Percentiles rank a stretch among this genome's conserved stretches.
Evolutionary conservation across 495 filamentous ascomycete genomes (phyloP).

Genomic region (Podospora fimiseda): DNA sequence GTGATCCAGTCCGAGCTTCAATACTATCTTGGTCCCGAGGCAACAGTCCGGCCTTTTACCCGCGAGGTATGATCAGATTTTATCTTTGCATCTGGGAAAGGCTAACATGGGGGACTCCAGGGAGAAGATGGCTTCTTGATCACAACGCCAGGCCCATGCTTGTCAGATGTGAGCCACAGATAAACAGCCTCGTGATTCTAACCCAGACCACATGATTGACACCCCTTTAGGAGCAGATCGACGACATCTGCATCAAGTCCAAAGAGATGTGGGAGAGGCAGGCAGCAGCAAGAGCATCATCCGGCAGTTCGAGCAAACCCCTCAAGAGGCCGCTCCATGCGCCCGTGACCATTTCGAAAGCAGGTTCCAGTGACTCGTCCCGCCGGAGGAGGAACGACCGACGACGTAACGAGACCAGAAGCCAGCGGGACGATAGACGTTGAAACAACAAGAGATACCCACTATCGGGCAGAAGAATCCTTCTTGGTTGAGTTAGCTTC

Average conservation of each 20-base stretch:
- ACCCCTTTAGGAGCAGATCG: constrained; percentile 47
- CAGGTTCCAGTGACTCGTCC: constrained; percentile 26
- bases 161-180: constrained; percentile 46
- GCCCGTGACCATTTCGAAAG: constrained; percentile 44
- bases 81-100: constrained; percentile 10
- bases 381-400: constrained; percentile 24
- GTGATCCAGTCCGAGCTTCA: constrained; percentile 52
- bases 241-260: constrained; percentile 51
- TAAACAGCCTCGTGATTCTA: background rate
- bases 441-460: constrained; percentile 15
- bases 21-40: constrained; percentile 49
- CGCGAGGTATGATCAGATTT: constrained; percentile 34
- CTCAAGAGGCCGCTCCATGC: constrained; percentile 51
- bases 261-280: constrained; percentile 51
- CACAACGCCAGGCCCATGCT: constrained; percentile 46
- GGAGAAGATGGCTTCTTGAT: constrained; percentile 53
- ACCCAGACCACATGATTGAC: constrained; percentile 24
- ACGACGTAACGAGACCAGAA: constrained; percentile 20
- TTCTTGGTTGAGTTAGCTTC: constrained; percentile 14
- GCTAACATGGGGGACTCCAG: constrained; percentile 33
- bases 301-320: constrained; percentile 40
- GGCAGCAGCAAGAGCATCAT: constrained; percentile 46
- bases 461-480: background rate
- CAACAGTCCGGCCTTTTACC: constrained; percentile 49
- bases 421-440: constrained; percentile 23